A percentile compares a stretch with the other conserved stretches of the same genome.
Conservation (phyloP, 2,329 filamentous ascomycete genomes). For the Penicillium concentricum region DNA sequence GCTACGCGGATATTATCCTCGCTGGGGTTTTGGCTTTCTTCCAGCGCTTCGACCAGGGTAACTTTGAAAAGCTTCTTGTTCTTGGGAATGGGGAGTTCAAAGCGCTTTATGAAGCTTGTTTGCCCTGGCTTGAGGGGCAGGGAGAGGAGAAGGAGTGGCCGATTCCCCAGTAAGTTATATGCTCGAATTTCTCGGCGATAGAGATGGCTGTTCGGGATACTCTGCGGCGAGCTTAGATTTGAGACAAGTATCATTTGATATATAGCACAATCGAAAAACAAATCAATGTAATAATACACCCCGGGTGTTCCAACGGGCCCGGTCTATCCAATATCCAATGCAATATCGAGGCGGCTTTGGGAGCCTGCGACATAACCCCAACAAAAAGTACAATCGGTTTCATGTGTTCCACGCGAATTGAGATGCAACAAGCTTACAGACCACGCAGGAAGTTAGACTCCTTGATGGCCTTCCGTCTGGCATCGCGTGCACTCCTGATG, state of each 20-base stretch:
- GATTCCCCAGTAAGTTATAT: conserved; percentile 12
- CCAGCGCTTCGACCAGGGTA: conserved; percentile 21
- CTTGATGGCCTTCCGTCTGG: conserved; percentile 47
- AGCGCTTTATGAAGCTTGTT: conserved; percentile 30
- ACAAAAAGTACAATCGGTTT: conserved; percentile 11
- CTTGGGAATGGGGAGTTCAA: conserved; percentile 31
- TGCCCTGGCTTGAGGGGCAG: conserved; percentile 34
- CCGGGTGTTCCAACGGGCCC: conserved; percentile 7
- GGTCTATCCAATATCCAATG: conserved; percentile 16
- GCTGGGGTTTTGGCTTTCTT: conserved; percentile 27
- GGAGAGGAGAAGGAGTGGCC: conserved; percentile 36
- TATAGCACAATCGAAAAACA: conserved; percentile 26
- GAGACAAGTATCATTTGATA: conserved; percentile 22
- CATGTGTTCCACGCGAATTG: conserved; percentile 3
- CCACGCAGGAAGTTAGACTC: conserved; percentile 51
- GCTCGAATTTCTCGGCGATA: not conserved
- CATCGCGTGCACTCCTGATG: conserved; percentile 45
- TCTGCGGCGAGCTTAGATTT: not conserved
- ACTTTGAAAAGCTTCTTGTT: conserved; percentile 25
- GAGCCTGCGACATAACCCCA: conserved; percentile 8
- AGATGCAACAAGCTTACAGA: conserved; percentile 32
- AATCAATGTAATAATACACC: conserved; percentile 35
- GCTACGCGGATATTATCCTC: conserved; percentile 33
- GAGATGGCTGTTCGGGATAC: not conserved
- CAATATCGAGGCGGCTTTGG: conserved; percentile 7